These are phyloP conservation scores for Hyphopichia wangnamkhiaoensis DNA, from an alignment of 1,139 yeast species.

Conservation along the genomic window DNA sequence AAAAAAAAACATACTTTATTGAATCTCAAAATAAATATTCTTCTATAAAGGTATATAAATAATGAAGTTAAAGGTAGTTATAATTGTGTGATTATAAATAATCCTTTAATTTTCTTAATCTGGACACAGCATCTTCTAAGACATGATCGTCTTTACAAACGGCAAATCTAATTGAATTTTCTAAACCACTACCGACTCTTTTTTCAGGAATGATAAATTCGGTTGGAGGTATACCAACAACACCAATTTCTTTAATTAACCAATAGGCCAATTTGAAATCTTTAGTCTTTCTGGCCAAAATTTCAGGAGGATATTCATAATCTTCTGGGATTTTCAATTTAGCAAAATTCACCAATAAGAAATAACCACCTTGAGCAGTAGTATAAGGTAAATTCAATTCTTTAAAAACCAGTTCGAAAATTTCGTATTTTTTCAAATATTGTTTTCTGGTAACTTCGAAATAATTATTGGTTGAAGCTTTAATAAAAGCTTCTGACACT, in stretches of 20 bases:
- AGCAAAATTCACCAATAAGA: slow-evolving; percentile 81
- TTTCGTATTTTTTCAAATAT: slow-evolving; percentile 68
- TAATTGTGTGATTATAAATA: slow-evolving; percentile 39
- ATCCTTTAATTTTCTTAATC: slow-evolving; percentile 68
- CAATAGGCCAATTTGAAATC: slow-evolving; percentile 91
- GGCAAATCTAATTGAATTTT: slow-evolving; percentile 87
- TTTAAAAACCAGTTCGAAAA: slow-evolving; percentile 76
- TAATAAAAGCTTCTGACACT: slow-evolving; percentile 69
- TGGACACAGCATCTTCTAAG: slow-evolving; percentile 76
- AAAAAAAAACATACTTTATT: too few species aligned
- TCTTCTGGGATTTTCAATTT: slow-evolving; percentile 76
- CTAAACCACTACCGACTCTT: slow-evolving; percentile 73
- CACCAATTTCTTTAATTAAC: slow-evolving; percentile 90
- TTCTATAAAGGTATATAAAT: slow-evolving; percentile 1
- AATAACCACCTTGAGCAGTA: slow-evolving; percentile 89
- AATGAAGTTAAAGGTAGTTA: slow-evolving; percentile 1
- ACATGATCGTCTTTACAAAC: slow-evolving; percentile 89
- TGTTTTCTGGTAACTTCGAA: slow-evolving; percentile 67
- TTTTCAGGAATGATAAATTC: slow-evolving; percentile 69
- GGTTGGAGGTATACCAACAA: slow-evolving; percentile 94
- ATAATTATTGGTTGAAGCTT: slow-evolving; percentile 63
- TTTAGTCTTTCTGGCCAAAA: slow-evolving; percentile 62
- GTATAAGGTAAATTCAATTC: slow-evolving; percentile 88
- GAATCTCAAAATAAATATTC: background rate
- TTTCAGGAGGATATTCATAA: slow-evolving; percentile 70